A percentile compares a stretch with the other conserved stretches of the same genome.
These are phyloP conservation scores for Anthracocystis panici-leucophaei DNA, from an alignment of 1,284 basidiomycete genomes.

Conservation along the genomic window DNA sequence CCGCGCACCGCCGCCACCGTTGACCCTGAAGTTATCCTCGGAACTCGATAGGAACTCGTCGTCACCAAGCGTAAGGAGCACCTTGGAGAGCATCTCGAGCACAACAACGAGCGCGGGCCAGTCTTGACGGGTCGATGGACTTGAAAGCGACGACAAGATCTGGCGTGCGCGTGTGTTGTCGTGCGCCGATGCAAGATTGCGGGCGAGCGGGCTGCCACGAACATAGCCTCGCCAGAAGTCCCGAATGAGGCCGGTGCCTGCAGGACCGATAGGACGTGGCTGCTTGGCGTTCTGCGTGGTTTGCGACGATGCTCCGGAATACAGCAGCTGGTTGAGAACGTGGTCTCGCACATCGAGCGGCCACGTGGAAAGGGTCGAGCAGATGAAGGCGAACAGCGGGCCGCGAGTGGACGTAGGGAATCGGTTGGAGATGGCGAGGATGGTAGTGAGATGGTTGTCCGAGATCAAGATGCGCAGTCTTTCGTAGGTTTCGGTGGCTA, in stretches of 20 bases:
- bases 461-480: slow-evolving; percentile 53
- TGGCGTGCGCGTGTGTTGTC: slow-evolving; percentile 34
- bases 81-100: slow-evolving; percentile 84
- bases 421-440: slow-evolving; percentile 56
- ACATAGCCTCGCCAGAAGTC: slow-evolving; percentile 68
- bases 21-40: slow-evolving; percentile 12
- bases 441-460: slow-evolving; percentile 48
- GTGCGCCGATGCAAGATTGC: slow-evolving; percentile 42
- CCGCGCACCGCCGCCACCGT: slow-evolving; percentile 16
- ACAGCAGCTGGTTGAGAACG: slow-evolving; percentile 50
- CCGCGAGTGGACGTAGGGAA: slow-evolving; percentile 56
- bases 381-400: slow-evolving; percentile 61
- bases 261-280: slow-evolving; percentile 20
- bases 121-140: slow-evolving; percentile 14
- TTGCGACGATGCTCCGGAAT: slow-evolving; percentile 22
- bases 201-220: slow-evolving; percentile 51
- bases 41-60: slow-evolving; percentile 87
- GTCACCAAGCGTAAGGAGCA: slow-evolving; percentile 90
- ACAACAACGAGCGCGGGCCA: slow-evolving; percentile 81
- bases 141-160: slow-evolving; percentile 30
- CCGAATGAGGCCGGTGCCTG: slow-evolving; percentile 54
- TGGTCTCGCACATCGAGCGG: slow-evolving; percentile 43
- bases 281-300: slow-evolving; percentile 4
- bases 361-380: slow-evolving; percentile 59
- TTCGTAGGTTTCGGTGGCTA: slow-evolving; percentile 48